phyloP scores from a whole-genome alignment of 495 filamentous ascomycete species.

The Aspergillus conjunctus region DNA sequence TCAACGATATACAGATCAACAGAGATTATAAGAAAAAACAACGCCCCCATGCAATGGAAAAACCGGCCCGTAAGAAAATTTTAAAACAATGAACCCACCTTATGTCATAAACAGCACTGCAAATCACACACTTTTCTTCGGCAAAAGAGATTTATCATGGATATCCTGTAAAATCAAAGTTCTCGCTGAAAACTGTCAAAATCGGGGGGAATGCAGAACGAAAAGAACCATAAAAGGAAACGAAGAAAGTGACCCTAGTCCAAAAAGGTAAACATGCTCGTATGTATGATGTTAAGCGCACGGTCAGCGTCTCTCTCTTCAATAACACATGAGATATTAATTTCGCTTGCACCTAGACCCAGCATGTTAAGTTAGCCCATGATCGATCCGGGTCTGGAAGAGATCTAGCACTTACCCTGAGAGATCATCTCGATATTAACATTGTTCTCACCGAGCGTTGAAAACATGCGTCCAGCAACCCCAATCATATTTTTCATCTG shows the following conservation, averaged over 20 bases:
- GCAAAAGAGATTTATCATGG: constrained; percentile 12
- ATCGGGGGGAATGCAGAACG: neutral
- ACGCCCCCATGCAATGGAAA: constrained; percentile 17
- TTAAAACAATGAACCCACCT: constrained; percentile 17
- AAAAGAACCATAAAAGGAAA: neutral
- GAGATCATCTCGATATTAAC: constrained; percentile 98
- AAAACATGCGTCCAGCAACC: constrained; percentile 86
- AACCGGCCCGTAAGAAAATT: neutral
- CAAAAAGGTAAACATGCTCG: constrained; percentile 75
- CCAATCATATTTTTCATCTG: constrained; percentile 96
- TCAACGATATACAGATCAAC: constrained; percentile 15
- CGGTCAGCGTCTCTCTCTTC: constrained; percentile 85
- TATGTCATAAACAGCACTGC: constrained; percentile 24
- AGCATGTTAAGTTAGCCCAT: constrained; percentile 13
- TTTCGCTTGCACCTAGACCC: constrained; percentile 83
- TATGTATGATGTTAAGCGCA: constrained; percentile 93
- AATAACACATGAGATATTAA: constrained; percentile 98
- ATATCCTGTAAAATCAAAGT: constrained; percentile 20
- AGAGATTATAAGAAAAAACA: constrained; percentile 11
- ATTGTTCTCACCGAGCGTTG: constrained; percentile 80
- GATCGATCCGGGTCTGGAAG: constrained; percentile 22
- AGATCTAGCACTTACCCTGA: constrained; percentile 64
- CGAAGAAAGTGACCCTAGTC: constrained; percentile 36
- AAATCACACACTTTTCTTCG: constrained; percentile 15
- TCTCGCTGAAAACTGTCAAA: constrained; percentile 13